Conservation (phyloP, 257 asterid genomes). For the Solanum sejunctum region DNA sequence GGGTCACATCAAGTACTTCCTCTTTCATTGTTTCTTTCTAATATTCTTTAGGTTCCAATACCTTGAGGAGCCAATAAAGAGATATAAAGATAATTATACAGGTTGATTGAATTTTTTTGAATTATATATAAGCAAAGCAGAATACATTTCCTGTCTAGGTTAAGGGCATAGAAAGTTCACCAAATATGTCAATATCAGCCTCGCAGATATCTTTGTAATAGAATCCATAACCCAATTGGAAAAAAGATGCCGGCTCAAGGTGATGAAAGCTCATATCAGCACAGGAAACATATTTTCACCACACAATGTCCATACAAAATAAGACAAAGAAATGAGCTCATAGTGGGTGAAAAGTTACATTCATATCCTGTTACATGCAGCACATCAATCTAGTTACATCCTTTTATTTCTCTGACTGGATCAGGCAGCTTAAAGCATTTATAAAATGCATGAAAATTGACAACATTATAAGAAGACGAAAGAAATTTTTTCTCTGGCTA, state of each 20-base stretch:
- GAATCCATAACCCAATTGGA: background rate
- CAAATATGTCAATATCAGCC: background rate
- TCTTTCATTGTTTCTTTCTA: background rate
- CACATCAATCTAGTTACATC: background rate
- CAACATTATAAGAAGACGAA: background rate
- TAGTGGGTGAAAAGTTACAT: background rate
- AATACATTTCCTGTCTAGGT: background rate
- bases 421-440: background rate
- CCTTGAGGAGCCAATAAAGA: background rate
- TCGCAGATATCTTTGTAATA: background rate
- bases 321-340: background rate
- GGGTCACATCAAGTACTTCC: background rate
- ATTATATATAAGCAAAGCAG: background rate
- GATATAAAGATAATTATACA: background rate
- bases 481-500: background rate
- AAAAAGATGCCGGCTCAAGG: background rate
- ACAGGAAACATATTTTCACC: background rate
- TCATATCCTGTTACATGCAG: background rate
- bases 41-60: background rate
- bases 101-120: background rate
- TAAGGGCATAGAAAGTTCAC: background rate
- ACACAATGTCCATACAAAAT: background rate
- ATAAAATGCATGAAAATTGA: background rate
- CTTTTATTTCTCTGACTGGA: background rate
- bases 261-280: background rate